phyloP scores from a whole-genome alignment of 2,329 filamentous ascomycete genomes.

The Aaosphaeria pasadenensis region DNA sequence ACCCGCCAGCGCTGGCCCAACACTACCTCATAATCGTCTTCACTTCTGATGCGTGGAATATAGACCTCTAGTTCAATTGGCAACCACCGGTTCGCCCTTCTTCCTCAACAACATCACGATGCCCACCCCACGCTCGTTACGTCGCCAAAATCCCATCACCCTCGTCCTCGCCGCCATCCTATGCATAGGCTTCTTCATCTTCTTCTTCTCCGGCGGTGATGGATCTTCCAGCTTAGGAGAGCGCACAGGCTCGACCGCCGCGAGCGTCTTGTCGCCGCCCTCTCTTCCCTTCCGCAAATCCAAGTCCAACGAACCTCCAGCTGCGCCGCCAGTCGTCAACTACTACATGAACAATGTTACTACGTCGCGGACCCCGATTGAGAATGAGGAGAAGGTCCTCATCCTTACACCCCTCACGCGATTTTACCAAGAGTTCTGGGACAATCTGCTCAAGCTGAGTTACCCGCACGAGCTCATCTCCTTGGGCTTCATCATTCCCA shows the following conservation, averaged over 20 bases:
- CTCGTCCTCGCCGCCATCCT: slow-evolving; percentile 69
- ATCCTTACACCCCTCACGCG: slow-evolving; percentile 89
- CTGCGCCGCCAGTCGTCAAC: slow-evolving; percentile 81
- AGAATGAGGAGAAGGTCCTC: slow-evolving; percentile 80
- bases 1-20: slow-evolving; percentile 3
- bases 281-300: slow-evolving; percentile 72
- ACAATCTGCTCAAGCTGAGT: slow-evolving; percentile 76
- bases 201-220: slow-evolving; percentile 59
- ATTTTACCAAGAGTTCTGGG: slow-evolving; percentile 95
- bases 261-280: slow-evolving; percentile 69
- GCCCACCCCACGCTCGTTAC: slow-evolving; percentile 65
- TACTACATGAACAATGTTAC: slow-evolving; percentile 97
- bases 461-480: slow-evolving; percentile 96
- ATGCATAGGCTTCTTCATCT: slow-evolving; percentile 59
- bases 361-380: slow-evolving; percentile 70
- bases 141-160: slow-evolving; percentile 76
- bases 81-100: slow-evolving; percentile 27
- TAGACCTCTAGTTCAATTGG: slow-evolving; percentile 25
- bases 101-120: slow-evolving; percentile 40
- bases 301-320: slow-evolving; percentile 50
- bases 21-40: slow-evolving; percentile 6
- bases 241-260: slow-evolving; percentile 55
- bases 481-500: slow-evolving; percentile 90
- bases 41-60: slow-evolving; percentile 30
- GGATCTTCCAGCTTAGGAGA: slow-evolving; percentile 48